phyloP scores from a whole-genome alignment of 441 rosid genomes.

The Syzygium syzygioides region DNA sequence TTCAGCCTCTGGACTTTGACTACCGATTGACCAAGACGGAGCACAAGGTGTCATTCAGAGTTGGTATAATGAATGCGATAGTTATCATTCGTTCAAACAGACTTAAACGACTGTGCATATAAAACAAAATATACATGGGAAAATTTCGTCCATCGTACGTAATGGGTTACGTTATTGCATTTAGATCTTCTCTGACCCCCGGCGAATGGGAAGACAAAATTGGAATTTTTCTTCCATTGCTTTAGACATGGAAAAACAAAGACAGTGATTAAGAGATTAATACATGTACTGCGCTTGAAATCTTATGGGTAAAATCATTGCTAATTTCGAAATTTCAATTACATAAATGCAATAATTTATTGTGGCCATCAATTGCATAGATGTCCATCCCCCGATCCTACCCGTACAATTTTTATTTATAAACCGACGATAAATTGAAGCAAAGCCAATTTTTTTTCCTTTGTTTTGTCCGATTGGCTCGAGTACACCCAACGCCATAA shows the following conservation, averaged over 20 bases:
- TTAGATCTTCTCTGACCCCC: not conserved
- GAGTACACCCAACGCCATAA: not conserved
- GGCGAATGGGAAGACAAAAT: not conserved
- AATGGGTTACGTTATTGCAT: not conserved
- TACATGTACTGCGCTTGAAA: too few species aligned
- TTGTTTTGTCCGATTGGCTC: not conserved
- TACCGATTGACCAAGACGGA: not conserved
- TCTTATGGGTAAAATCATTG: not conserved
- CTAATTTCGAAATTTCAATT: not conserved
- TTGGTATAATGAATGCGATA: not conserved
- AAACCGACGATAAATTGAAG: not conserved
- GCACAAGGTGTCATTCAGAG: rapidly evolving
- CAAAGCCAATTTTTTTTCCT: not conserved
- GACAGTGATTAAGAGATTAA: too few species aligned
- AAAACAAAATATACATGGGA: not conserved
- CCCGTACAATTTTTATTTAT: too few species aligned
- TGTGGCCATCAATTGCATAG: not conserved
- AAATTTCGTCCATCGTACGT: not conserved
- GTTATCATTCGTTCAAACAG: not conserved
- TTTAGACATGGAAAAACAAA: not conserved
- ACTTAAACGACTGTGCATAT: not conserved
- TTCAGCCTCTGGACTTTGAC: not conserved
- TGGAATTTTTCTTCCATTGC: not conserved
- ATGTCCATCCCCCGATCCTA: not conserved
- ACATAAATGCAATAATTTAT: not conserved